phyloP scores from a whole-genome alignment of 306 rosid species.

The Benincasa hispida region DNA sequence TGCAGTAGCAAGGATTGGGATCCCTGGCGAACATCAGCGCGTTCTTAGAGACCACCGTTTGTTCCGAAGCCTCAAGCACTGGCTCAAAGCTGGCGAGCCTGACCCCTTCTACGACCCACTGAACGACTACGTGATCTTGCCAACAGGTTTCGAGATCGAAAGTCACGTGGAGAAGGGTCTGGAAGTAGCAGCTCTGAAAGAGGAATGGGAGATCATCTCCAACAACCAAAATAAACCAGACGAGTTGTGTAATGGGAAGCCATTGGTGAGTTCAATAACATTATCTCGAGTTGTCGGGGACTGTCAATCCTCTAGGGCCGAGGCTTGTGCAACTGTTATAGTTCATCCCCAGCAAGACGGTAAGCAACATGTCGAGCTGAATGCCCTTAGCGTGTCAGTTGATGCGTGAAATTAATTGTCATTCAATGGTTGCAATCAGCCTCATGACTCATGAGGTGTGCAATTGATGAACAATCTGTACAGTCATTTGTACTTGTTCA shows the following conservation, averaged over 20 bases:
- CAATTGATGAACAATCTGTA: neutral
- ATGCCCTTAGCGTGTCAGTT: slow-evolving; percentile 56
- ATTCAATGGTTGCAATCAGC: neutral
- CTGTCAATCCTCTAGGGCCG: slow-evolving; percentile 25
- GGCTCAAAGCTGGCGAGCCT: slow-evolving; percentile 79
- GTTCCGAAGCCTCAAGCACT: slow-evolving; percentile 77
- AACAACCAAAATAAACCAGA: slow-evolving; percentile 21
- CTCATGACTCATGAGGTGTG: neutral
- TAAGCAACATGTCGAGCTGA: slow-evolving; percentile 55
- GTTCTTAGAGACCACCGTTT: slow-evolving; percentile 75
- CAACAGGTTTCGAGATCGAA: slow-evolving; percentile 68
- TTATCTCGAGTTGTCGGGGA: slow-evolving; percentile 34
- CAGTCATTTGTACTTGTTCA: neutral
- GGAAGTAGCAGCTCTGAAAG: slow-evolving; percentile 68
- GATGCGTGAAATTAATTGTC: slow-evolving; percentile 32
- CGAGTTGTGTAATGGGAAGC: slow-evolving; percentile 17
- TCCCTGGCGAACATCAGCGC: slow-evolving; percentile 83
- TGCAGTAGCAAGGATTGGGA: slow-evolving; percentile 87
- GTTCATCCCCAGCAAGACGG: slow-evolving; percentile 51
- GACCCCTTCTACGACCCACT: slow-evolving; percentile 92
- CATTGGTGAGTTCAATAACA: slow-evolving; percentile 36
- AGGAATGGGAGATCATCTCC: slow-evolving; percentile 89
- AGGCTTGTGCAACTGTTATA: slow-evolving; percentile 40
- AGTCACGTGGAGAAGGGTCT: slow-evolving; percentile 40
- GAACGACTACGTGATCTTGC: slow-evolving; percentile 84